These are phyloP conservation scores for Colletotrichum sp. DNA, from an alignment of 2,329 filamentous ascomycete genomes.

Conservation along the genomic window DNA sequence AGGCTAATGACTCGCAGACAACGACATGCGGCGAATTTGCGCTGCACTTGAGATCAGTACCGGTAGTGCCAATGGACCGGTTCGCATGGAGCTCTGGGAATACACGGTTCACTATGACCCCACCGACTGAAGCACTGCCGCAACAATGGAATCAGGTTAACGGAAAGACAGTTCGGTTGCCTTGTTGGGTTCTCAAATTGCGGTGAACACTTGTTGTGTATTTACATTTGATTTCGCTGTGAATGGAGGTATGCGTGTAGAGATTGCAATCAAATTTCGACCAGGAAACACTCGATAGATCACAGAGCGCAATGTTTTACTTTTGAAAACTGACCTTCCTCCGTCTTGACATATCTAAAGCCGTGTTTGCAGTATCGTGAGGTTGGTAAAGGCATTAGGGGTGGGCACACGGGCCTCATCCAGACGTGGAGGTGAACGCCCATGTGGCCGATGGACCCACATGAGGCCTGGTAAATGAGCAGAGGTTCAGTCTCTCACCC, in stretches of 20 bases:
- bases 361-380: not conserved
- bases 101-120: not conserved
- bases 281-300: not conserved
- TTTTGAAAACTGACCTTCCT: too few species aligned
- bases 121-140: not conserved
- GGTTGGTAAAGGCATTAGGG: not conserved
- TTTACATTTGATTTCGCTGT: not conserved
- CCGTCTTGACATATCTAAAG: too few species aligned
- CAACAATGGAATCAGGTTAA: too few species aligned
- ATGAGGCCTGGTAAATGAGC: not conserved
- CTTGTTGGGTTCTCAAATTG: too few species aligned
- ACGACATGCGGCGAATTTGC: not conserved
- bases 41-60: not conserved
- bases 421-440: not conserved
- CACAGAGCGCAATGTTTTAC: not conserved
- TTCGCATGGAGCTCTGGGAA: not conserved
- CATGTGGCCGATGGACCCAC: not conserved
- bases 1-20: not conserved
- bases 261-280: not conserved
- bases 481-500: not conserved
- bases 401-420: not conserved
- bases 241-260: not conserved
- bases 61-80: not conserved
- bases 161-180: accelerated
- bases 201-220: not conserved